Base-by-base conservation (phyloP, 1,284 basidiomycete genomes). In the Sparassis latifolia region DNA sequence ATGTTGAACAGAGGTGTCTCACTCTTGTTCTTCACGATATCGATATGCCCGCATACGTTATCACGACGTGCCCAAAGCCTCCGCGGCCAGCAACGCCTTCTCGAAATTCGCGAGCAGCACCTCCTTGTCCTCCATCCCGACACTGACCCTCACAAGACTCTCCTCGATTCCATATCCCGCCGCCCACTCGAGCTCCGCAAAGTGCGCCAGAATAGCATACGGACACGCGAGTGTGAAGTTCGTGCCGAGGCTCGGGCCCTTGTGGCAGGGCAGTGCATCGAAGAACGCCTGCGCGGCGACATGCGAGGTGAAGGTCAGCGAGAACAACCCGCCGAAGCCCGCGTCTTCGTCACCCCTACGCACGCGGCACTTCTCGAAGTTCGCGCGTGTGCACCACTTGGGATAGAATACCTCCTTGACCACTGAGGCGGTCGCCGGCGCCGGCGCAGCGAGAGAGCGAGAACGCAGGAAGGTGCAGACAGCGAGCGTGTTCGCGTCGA, bases 141-240 rank as follows among this genome's bases (percentile, higher is more conserved):
- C 84, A 57, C 89, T 93, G 39, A 98, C 80, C 52, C 97, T 78
- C 4, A 99, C 89, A 42, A 99, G 70, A 3, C 84, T 84, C 46
- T 74, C 70, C 66, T 96, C 92, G 4, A 99, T 92, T 12, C 92
- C 96, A 66, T 82, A 94, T 54, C 75, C 68, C 32, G 79, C 84
- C 4, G 94, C 96, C 97, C 97, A 99, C 33, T 90, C 89, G 51
- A 97, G 71, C 69, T 99, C 97, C 2, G 73, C 66, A 60, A 88
- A 98, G 66, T 99, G 97, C 29, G 92, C 97, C 28, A 99, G 75
- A 54, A 99, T 86, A 2, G 92, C 89, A 66, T 94, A 99, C 28
- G 96, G 96, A 60, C 85, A 92, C 30, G 91, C 92, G 10, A 97
- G 78, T 1, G 96, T 98, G 68, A 98, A 97, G 73, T 94, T 97